phyloP scores from a whole-genome alignment of 106 monocot genomes.

The Dioscorea zingiberensis region DNA sequence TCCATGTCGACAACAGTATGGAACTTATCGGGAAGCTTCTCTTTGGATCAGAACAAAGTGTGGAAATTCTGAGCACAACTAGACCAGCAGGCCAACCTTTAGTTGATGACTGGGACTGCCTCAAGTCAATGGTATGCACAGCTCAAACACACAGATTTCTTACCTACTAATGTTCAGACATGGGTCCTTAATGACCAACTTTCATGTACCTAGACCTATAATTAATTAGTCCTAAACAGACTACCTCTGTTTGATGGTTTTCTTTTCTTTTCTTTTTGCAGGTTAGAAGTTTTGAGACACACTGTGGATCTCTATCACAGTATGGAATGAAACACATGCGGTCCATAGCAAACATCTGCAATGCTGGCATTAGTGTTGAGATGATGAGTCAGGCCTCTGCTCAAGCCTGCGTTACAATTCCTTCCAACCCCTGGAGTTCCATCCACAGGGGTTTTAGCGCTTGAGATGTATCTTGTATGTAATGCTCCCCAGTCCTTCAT shows the following conservation, averaged over 20 bases:
- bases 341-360: conserved; percentile 89
- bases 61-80: conserved; percentile 40
- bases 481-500: too few relatives aligned
- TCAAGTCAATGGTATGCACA: conserved; percentile 70
- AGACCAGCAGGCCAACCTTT: conserved; percentile 59
- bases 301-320: conserved; percentile 88
- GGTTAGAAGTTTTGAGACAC: conserved; percentile 76
- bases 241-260: too few relatives aligned
- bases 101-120: conserved; percentile 91
- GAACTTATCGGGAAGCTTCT: conserved; percentile 71
- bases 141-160: too few relatives aligned
- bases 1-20: conserved; percentile 80
- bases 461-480: conserved; percentile 17
- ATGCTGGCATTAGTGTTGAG: conserved; percentile 60
- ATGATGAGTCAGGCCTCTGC: conserved; percentile 55
- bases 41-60: conserved; percentile 56
- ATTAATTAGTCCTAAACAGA: too few relatives aligned
- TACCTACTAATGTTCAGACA: too few relatives aligned
- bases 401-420: conserved; percentile 54
- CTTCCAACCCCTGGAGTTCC: conserved; percentile 74
- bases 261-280: conserved; percentile 22
- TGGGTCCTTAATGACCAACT: too few relatives aligned
- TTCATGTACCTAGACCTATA: too few relatives aligned
- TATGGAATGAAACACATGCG: conserved; percentile 99
- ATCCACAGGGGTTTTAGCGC: conserved; percentile 72